Conservation (phyloP, 208 protist species). For the Balamuthia mandrillaris region DNA sequence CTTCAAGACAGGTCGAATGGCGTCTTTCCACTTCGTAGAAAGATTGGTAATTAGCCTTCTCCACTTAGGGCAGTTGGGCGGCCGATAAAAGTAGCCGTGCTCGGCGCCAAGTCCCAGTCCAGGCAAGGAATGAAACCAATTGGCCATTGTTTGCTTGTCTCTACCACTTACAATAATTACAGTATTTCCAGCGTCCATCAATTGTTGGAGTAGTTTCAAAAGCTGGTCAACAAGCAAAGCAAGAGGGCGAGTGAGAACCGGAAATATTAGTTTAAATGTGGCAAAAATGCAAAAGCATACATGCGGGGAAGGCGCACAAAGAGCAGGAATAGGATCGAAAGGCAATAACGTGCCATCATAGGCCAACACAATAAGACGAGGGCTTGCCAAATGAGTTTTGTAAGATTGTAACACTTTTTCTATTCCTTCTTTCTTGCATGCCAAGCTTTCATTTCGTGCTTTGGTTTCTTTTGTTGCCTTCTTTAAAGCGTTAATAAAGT, state of each 20-base stretch:
- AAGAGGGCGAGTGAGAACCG: too few species aligned
- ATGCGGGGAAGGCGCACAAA: constrained; percentile 26
- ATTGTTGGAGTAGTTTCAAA: neutral
- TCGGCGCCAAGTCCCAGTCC: constrained; percentile 10
- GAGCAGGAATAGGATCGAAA: constrained; percentile 26
- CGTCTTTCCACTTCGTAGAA: neutral
- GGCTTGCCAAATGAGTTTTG: neutral
- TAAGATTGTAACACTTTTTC: neutral
- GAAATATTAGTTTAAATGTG: too few species aligned
- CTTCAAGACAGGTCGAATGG: neutral
- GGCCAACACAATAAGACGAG: constrained; percentile 48
- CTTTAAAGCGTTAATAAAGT: constrained; percentile 1
- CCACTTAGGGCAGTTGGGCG: neutral
- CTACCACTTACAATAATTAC: neutral
- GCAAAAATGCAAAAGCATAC: too few species aligned
- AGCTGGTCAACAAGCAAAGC: too few species aligned
- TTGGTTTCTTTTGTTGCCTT: neutral
- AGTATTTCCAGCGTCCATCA: neutral
- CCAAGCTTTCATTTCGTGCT: too few species aligned
- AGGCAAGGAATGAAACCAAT: neutral
- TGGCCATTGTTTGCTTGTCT: constrained; percentile 8
- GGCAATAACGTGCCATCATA: constrained; percentile 63
- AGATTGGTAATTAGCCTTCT: too few species aligned
- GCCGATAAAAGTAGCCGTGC: constrained; percentile 16
- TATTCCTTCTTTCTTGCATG: neutral